Evolutionary conservation across 805 yeast genomes (phyloP), one percentile per base, ranked within the genome.

Genomic region (Teunomyces pallodes): DNA sequence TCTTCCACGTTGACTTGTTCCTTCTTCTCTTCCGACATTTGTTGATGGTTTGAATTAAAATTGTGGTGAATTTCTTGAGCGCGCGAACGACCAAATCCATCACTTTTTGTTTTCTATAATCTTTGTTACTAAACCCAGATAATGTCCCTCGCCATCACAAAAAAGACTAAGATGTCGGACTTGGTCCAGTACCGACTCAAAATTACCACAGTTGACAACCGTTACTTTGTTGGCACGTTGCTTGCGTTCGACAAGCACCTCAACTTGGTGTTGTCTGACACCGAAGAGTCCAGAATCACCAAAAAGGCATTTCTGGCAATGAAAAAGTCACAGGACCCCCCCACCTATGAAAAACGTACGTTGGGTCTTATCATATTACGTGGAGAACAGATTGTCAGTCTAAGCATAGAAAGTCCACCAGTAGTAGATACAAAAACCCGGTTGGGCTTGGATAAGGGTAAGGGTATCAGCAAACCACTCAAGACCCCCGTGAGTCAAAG

Each of bases 241-340:
- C 67, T 91, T 53, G 90, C 98, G 6, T 92, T 89, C 64, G 99
- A 94, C 65, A 85, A 85, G 61, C 87, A 86, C 62, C 84, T 91
- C 85, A 92, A 92, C 65, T 62, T 92, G 13, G 96, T 94, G 10
- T 70, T 92, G 29, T 78, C 87, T 9, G 94, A 91, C 54, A 81
- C 94, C 36, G 90, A 88, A 58, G 99, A 92, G 62, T 82, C 82
- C 58, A 76, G 97, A 54, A 67, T 84, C 9, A 83, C 96, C 4
- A 84, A 82, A 56, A 82, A 82, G 52, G 77, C 87, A 45, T 62
- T 51, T 52, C 61, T 53, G 17, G 70, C 62, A 52, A 63, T 73
- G 56, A 69, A 62, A 52, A 67, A 58, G 51, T 54, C 61, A 5
- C 51, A 56, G 46, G 58, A 54, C 55, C 61, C 47, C 66, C 77